Conservation (phyloP, 2,329 filamentous ascomycete genomes). For the Colletotrichum limetticola region DNA sequence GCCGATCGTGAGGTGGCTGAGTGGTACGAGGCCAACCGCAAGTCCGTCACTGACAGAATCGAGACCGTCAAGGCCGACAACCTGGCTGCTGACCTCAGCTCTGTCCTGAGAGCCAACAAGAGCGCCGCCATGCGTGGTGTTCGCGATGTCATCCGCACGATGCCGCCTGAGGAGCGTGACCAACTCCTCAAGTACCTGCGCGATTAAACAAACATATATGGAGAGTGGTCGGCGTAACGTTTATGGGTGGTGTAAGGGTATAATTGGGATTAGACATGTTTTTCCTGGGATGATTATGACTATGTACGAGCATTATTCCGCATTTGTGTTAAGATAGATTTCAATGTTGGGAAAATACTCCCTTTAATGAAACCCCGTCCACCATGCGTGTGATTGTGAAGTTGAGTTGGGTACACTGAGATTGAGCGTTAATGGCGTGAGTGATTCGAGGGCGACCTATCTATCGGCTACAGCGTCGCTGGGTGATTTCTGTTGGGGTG, state of each 20-base stretch:
- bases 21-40: conserved; percentile 97
- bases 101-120: conserved; percentile 57
- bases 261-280: conserved; percentile 13
- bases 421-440: background rate
- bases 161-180: conserved; percentile 91
- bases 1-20: conserved; percentile 86
- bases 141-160: conserved; percentile 83
- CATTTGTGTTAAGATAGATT: conserved; percentile 28
- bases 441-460: background rate
- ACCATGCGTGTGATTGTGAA: background rate
- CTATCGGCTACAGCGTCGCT: too few species aligned
- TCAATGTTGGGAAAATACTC: conserved; percentile 14
- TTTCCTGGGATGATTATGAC: conserved; percentile 30
- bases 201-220: conserved; percentile 46
- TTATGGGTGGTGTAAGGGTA: conserved; percentile 8
- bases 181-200: conserved; percentile 74
- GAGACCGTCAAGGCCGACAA: conserved; percentile 84
- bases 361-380: background rate
- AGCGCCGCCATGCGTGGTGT: conserved; percentile 87
- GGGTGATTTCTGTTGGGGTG: too few species aligned
- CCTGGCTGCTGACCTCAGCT: conserved; percentile 59
- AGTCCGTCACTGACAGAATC: conserved; percentile 84
- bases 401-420: background rate
- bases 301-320: conserved; percentile 31
- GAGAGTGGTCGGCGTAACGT: conserved; percentile 1